These are phyloP conservation scores for Lentinula edodes DNA, from an alignment of 768 basidiomycete species.

Conservation along the genomic window DNA sequence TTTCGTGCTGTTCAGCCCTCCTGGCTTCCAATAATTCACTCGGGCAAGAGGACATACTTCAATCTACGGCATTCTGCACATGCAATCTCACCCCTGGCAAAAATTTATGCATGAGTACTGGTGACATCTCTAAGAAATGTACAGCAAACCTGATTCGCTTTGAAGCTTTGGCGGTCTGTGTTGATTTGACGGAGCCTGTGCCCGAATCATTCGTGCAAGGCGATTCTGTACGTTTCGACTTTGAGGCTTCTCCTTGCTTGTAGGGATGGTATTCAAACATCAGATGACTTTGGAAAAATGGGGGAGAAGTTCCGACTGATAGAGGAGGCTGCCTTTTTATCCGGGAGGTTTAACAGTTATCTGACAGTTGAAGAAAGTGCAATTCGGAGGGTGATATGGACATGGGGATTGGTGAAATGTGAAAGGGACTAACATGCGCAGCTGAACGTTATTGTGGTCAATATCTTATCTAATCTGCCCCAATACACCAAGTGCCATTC, in stretches of 20 bases:
- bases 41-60: slow-evolving; percentile 14
- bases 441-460: not conserved
- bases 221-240: not conserved
- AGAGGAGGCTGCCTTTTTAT: not conserved
- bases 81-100: slow-evolving; percentile 33
- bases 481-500: not conserved
- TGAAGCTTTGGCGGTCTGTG: slow-evolving; percentile 23
- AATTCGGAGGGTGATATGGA: not conserved
- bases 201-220: not conserved
- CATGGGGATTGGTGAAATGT: not conserved
- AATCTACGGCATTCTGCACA: slow-evolving; percentile 40
- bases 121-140: not conserved
- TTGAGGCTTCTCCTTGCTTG: slow-evolving; percentile 9
- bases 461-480: not conserved
- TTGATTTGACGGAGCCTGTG: not conserved
- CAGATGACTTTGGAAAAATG: not conserved
- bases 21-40: not conserved
- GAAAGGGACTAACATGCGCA: not conserved
- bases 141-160: slow-evolving; percentile 30
- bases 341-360: not conserved
- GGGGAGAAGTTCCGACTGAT: not conserved
- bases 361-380: not conserved
- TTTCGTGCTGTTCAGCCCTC: slow-evolving; percentile 30
- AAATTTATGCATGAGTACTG: not conserved
- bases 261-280: slow-evolving; percentile 11